Conservation (phyloP, 139 green algal genomes). For the Tetraselmis chui region DNA sequence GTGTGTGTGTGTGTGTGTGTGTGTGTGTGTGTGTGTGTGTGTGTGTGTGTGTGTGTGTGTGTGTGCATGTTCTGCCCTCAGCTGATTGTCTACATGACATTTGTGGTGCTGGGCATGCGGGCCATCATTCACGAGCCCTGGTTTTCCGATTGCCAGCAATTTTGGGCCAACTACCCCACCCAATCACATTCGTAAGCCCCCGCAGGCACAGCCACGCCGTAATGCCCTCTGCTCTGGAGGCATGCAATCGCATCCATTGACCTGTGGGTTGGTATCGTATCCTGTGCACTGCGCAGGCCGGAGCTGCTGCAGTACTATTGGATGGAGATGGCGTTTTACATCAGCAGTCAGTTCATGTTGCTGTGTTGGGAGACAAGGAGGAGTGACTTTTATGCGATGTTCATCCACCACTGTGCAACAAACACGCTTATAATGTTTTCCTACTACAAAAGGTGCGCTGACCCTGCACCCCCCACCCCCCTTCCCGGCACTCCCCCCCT, state of each 20-base stretch:
- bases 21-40: not conserved
- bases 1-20: not conserved
- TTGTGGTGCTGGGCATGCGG: constrained; percentile 17
- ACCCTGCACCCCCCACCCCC: no score
- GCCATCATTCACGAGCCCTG: constrained; percentile 29
- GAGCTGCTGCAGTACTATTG: constrained; percentile 38
- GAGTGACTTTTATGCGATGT: constrained; percentile 61
- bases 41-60: not conserved
- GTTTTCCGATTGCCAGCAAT: constrained; percentile 30
- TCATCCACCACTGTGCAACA: constrained; percentile 55
- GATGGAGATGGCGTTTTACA: constrained; percentile 49
- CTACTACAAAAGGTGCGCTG: constrained; percentile 31
- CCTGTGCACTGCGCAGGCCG: constrained; percentile 22
- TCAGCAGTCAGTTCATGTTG: constrained; percentile 46
- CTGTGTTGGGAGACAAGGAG: constrained; percentile 54
- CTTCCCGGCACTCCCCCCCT: not conserved
- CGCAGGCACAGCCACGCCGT: not conserved
- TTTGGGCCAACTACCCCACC: constrained; percentile 44
- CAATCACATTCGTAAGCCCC: constrained; percentile 39
- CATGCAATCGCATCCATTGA: not conserved
- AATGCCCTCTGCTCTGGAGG: constrained; percentile 10
- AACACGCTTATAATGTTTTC: constrained; percentile 35
- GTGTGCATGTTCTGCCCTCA: not conserved
- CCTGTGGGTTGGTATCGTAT: not conserved
- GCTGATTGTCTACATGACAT: constrained; percentile 21